Base-by-base conservation (phyloP, 331 rosid genomes). In the Quercus lobata region DNA sequence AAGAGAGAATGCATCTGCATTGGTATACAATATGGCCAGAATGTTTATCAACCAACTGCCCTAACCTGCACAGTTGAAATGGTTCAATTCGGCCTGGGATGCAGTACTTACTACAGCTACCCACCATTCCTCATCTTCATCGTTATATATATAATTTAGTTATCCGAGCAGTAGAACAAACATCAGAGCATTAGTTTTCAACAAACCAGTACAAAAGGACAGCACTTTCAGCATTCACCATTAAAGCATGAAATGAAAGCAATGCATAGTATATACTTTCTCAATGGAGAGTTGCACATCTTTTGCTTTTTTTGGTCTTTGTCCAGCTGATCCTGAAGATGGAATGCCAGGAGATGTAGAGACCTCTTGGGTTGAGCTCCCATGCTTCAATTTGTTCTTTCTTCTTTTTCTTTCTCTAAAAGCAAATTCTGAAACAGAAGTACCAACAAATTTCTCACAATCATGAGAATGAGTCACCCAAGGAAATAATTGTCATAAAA, bases 91-190 rank as follows among this genome's bases (percentile, higher is more conserved):
- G 35, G 84, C 83, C 87, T 83, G 86, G 41, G 88, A 86, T 29
- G 92, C 92, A 73, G 87, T 87, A 80, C 62, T 91, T 84, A 87
- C 97, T 79, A 74, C 96, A n/a, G 94, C 94, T 61, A 76, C 19
- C 94, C 98, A 92, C 97, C 93, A 92, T 27, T 90, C 89, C 11
- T 88, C 96, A 74, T 94, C 94, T 62, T 73, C 92, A 18, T 86
- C 86, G 46, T 82, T 81, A 27, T 2, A 29, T 29, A 32, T 57
- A 25, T 30, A 11, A 62, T 77, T 84, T 68, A 72, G 44, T 69
- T 18, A 35, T 75, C 49, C 53, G 41, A 3, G 30, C 0, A 29
- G 30, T 29, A 29, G 30, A 29, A 29, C 30, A 29, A 29, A 29
- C 30, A 29, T 15, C 74, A 52, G 29, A 22, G 57, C n/a, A 61